phyloP scores from a whole-genome alignment of 2,329 filamentous ascomycete genomes.

The Fusarium paranaense region DNA sequence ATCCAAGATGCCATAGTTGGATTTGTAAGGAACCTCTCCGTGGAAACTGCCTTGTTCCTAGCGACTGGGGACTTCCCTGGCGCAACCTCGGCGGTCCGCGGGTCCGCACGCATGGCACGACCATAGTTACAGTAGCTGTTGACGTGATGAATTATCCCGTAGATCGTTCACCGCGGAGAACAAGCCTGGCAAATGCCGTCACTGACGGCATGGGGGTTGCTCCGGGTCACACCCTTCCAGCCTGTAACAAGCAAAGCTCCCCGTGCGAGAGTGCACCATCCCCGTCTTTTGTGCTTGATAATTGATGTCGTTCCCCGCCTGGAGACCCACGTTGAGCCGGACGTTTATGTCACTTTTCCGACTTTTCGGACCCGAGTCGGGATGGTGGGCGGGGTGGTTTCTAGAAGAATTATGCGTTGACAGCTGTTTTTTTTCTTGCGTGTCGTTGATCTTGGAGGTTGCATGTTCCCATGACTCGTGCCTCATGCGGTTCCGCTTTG shows the following conservation, averaged over 20 bases:
- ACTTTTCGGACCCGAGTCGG: not conserved
- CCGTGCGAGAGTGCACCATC: not conserved
- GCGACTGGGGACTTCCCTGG: constrained; percentile 8
- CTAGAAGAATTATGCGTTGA: not conserved
- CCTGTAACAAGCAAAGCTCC: not conserved
- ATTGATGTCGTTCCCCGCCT: not conserved
- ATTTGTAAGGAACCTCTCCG: constrained; percentile 30
- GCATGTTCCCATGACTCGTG: not conserved
- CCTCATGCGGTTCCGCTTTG: not conserved
- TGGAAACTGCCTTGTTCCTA: not conserved
- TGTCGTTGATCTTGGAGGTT: not conserved
- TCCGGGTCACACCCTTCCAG: not conserved
- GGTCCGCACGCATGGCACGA: not conserved
- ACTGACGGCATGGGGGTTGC: not conserved
- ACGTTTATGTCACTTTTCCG: constrained; percentile 1
- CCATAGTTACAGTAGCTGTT: not conserved
- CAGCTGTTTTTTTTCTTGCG: not conserved
- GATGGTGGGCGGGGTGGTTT: not conserved
- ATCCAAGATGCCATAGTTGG: not conserved
- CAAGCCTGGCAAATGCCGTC: not conserved
- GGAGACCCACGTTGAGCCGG: constrained; percentile 1
- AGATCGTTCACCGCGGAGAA: not conserved
- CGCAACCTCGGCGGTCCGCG: constrained; percentile 22
- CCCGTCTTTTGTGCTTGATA: not conserved
- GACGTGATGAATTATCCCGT: constrained; percentile 16